Evolutionary conservation across 2,329 filamentous ascomycete species (phyloP), one percentile per base, ranked within the genome.

Genomic region (Truncatella angustata): DNA sequence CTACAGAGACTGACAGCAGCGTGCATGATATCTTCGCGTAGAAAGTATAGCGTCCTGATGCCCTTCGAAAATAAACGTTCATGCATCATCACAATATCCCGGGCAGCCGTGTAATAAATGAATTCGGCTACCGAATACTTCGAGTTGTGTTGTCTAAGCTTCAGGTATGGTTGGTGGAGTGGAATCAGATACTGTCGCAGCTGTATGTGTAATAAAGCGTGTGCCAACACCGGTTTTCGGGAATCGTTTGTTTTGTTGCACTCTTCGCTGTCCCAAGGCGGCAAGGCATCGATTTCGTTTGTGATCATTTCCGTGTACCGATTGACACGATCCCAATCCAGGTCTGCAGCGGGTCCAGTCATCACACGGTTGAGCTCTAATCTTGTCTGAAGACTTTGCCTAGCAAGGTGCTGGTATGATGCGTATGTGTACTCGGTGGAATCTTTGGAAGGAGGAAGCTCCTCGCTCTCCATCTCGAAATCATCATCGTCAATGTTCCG

Each of bases 111-210:
- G 66, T 84, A 84, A 70, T 84, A 85, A 44, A 84, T 78, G 53
- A 83, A 81, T 58, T 85, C 81, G 1, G 81, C 83, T 60, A 81
- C 80, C 59, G 84, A 81, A 61, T 83, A 84, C 58, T 81, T 81
- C 51, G 80, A 80, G 65, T 83, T 81, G 55, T 75, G 73, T 66
- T 80, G 80, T 58, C 81, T 77, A 49, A 83, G 73, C 60, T 81
- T 82, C 26, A 85, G 71, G 62, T 80, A 85, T 1, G 81, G 80
- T 55, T 84, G 80, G 60, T 84, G 81, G 5, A 85, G 70, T 1
- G 81, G 80, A 55, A 85, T 80, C 53, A 85, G 82, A 66, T 83
- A 85, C 61, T 84, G 80, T 26, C 79, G 71, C 48, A 85, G 72
- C 59, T 85, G 81, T 49, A 85, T 76, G 61, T 84, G 81, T 11